Evolutionary conservation across 345 rosid species (phyloP).

Genomic region (Brassica carinata): DNA sequence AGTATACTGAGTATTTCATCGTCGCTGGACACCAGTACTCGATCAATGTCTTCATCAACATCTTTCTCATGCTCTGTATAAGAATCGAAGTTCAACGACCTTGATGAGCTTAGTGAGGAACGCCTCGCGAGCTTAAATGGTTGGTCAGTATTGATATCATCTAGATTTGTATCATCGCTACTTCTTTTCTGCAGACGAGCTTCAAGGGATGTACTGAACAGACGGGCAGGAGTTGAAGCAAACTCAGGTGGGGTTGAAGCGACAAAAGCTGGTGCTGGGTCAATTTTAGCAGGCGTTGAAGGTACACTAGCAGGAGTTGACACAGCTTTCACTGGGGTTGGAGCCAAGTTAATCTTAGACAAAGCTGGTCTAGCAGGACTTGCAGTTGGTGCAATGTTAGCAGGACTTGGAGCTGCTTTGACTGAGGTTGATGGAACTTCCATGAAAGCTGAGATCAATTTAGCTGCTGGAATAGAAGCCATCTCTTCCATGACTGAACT

Average conservation of each 20-base stretch:
- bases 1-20: slow-evolving; percentile 57
- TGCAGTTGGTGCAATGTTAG: not conserved
- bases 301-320: slow-evolving; percentile 7
- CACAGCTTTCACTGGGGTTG: slow-evolving; percentile 36
- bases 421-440: slow-evolving; percentile 18
- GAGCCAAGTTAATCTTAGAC: not conserved
- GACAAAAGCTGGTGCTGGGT: slow-evolving; percentile 34
- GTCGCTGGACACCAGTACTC: slow-evolving; percentile 38
- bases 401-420: not conserved
- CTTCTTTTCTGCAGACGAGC: slow-evolving; percentile 51
- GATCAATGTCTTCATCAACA: slow-evolving; percentile 32
- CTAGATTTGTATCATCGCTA: slow-evolving; percentile 49
- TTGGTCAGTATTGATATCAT: slow-evolving; percentile 44
- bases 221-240: slow-evolving; percentile 56
- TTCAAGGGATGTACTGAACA: slow-evolving; percentile 53
- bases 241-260: slow-evolving; percentile 66
- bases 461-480: slow-evolving; percentile 27
- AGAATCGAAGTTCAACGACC: slow-evolving; percentile 66
- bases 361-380: not conserved
- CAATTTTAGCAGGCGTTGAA: slow-evolving; percentile 35
- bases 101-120: slow-evolving; percentile 26
- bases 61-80: slow-evolving; percentile 40
- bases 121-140: slow-evolving; percentile 64
- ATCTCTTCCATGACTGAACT: slow-evolving; percentile 22
- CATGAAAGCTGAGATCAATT: slow-evolving; percentile 14